Base-by-base conservation (phyloP, 306 rosid species). In the Inga leiocalycina region DNA sequence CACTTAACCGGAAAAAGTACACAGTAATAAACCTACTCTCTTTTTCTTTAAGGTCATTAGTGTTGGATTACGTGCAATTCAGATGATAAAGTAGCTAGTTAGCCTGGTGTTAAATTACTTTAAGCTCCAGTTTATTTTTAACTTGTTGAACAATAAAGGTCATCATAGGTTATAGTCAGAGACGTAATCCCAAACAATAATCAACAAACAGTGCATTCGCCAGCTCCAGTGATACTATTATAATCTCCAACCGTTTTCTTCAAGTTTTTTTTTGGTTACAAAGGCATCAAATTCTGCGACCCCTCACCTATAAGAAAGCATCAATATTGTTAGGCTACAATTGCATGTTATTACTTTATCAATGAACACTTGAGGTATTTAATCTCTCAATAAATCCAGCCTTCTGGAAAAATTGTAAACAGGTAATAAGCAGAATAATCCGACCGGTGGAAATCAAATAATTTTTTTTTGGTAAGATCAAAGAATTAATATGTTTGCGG, bases 121-220 rank as follows among this genome's bases (percentile, higher is more conserved):
- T 80, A 12, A 41, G 69, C 59, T 83, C 71, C 14, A 15, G 46
- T 16, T 20, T 11, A 30, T 51, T 65, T 75, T 52, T 44, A 24
- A 24, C 3, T 22, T 22, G 77, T 73, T 27, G 24, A 80, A 37
- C 52, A 5, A 8, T 27, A 77, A 80, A 73, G 87, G 37, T 84
- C 77, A 59, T 84, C 75, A 59, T 56, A 71, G 32, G 65, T 80
- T 59, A 74, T 80, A 66, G 82, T 86, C 79, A 37, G 34, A 87
- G 81, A 91, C 84, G 81, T 80, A 82, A 89, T 88, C 91, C 84
- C 84, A 85, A 83, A 83, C 74, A 64, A 75, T 34, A 48, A 82
- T 79, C 19, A 75, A 65, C 44, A 35, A 75, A 83, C 45, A 79
- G 46, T 52, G 71, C 76, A 48, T 41, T 44, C 27, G 54, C 83